A percentile compares a stretch with the other conserved stretches of the same genome.
Evolutionary conservation across 2,329 filamentous ascomycete genomes (phyloP).

Genomic region (Penicillium capsulatum): DNA sequence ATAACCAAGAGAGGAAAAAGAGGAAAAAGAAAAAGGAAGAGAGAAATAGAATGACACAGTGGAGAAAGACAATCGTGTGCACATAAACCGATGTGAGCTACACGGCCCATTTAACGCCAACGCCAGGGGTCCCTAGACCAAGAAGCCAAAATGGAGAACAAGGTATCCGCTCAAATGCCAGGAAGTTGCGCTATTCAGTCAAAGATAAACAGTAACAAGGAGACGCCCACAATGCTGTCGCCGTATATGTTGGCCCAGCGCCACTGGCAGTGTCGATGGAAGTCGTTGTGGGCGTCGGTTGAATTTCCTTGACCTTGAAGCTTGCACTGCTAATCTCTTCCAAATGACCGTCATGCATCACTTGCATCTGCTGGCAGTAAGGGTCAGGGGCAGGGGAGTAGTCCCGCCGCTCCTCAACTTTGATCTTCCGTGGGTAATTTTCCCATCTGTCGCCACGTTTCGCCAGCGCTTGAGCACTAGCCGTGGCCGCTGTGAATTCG

Average conservation of each 20-base stretch:
- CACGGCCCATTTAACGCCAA: slow-evolving; percentile 22
- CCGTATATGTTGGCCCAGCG: slow-evolving; percentile 34
- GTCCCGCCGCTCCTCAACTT: slow-evolving; percentile 61
- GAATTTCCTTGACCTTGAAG: slow-evolving; percentile 34
- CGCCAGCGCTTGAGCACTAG: slow-evolving; percentile 10
- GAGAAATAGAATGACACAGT: slow-evolving; percentile 21
- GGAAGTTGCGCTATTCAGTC: slow-evolving; percentile 27
- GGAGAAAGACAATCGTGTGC: slow-evolving; percentile 23
- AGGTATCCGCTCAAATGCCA: slow-evolving; percentile 16
- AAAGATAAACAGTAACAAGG: slow-evolving; percentile 36
- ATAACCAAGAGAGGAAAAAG: background rate
- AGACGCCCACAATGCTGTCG: slow-evolving; percentile 33
- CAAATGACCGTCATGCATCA: slow-evolving; percentile 51
- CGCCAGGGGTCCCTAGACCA: slow-evolving; percentile 17
- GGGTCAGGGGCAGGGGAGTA: slow-evolving; percentile 43
- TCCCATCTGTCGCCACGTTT: slow-evolving; percentile 19
- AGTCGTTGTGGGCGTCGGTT: slow-evolving; percentile 36
- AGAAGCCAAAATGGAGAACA: slow-evolving; percentile 19
- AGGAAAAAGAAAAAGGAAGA: slow-evolving; percentile 2
- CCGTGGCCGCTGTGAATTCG: slow-evolving; percentile 20
- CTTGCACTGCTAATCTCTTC: slow-evolving; percentile 25
- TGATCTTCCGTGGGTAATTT: slow-evolving; percentile 55
- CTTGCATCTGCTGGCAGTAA: slow-evolving; percentile 63
- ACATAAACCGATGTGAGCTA: slow-evolving; percentile 21
- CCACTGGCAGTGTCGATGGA: slow-evolving; percentile 21